phyloP scores from a whole-genome alignment of 2,329 filamentous ascomycete genomes.

The Graphiopsis chlorocephala region DNA sequence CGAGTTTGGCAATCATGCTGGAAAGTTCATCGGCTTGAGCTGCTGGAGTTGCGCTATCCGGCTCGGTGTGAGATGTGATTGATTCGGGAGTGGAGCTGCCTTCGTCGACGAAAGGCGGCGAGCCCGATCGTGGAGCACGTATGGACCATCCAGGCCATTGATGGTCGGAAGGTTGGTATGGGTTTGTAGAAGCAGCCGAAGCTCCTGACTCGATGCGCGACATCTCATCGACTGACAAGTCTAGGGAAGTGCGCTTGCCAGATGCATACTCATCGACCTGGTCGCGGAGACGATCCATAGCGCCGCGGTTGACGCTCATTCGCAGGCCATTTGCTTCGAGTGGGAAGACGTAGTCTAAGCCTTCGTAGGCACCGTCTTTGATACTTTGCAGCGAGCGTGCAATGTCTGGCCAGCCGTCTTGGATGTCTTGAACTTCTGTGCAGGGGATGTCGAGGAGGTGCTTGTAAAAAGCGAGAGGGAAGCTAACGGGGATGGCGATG shows the following conservation, averaged over 20 bases:
- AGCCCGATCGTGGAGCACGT: background rate
- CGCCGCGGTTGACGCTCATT: constrained; percentile 41
- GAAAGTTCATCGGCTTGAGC: background rate
- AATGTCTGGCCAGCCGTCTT: constrained; percentile 56
- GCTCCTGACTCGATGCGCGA: background rate
- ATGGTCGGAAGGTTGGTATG: background rate
- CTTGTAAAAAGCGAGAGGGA: constrained; percentile 76
- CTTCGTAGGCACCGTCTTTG: constrained; percentile 72
- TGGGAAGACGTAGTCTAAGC: constrained; percentile 86
- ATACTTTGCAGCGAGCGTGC: constrained; percentile 70
- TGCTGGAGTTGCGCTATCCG: background rate
- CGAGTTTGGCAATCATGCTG: background rate
- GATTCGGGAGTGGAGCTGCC: background rate
- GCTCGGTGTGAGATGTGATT: background rate
- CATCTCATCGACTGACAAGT: background rate
- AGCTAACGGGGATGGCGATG: constrained; percentile 83
- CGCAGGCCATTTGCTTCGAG: constrained; percentile 56
- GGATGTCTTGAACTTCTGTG: background rate
- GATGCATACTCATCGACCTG: background rate
- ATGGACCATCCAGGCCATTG: constrained; percentile 55
- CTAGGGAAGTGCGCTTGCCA: background rate
- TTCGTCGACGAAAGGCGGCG: background rate
- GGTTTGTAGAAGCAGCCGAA: background rate
- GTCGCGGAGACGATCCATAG: background rate
- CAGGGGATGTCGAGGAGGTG: background rate